Evolutionary conservation across 176 grass and related monocot genomes (phyloP), one percentile per base, ranked within the genome.

Genomic region (Lolium perenne): DNA sequence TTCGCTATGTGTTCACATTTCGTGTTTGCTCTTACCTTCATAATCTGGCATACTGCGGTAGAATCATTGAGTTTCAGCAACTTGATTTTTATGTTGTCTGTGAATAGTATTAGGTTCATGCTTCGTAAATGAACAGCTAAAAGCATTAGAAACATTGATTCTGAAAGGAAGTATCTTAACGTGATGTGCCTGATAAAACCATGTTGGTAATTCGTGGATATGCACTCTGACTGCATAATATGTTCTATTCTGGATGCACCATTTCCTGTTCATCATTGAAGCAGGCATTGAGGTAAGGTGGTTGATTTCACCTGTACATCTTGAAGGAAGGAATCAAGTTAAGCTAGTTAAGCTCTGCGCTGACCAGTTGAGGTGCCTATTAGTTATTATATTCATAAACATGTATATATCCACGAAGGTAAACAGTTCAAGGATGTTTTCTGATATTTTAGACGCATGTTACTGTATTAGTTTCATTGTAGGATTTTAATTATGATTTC

Each of bases 311-410:
- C 58, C 26, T 80, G 59, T 49, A 84, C 68, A 60, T 87, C 21
- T 17, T 69, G 85, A 91, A 87, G 81, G 85, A 87, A 84, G 85
- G 59, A 81, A 76, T 54, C 69, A 59, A 77, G 20, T 82, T 86
- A 59, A 82, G 76, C 47, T 54, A 56, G 46, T 46, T 84, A 51
- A 12, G n/a, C 60, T 6, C 58, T 51, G 40, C 68, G 53, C 17
- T 74, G 56, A 76, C 29, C 14, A 45, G 72, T 82, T 60, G 63
- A 82, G 71, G 74, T 83, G 80, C 80, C 83, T 80, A 40, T 70
- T 70, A 80, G 49, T 16, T 80, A 50, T 68, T 74, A 41, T 50
- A 12, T 83, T 73, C 71, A 74, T 65, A 75, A 53, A 38, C 70
- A 70, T 88, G 85, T 81, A 84, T 76, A 84, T 51, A 26, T 50